Evolutionary conservation across 805 yeast species (phyloP).

Genomic region (Metschnikowia baotianmanensis): DNA sequence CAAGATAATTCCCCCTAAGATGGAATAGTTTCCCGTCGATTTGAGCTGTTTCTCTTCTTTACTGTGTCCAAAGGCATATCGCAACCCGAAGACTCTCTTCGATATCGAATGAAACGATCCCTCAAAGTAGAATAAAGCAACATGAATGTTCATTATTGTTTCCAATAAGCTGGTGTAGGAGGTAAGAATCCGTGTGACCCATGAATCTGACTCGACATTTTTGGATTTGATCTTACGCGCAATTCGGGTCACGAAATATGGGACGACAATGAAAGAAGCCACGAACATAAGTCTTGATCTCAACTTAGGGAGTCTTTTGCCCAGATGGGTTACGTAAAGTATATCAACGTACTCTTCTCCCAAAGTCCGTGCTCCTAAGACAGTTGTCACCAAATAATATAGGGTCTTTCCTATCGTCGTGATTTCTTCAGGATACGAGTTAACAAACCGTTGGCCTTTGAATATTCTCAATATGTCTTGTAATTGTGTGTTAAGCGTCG

Average conservation of each 20-base stretch:
- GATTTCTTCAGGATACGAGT: slow-evolving; percentile 61
- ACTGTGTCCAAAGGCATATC: slow-evolving; percentile 73
- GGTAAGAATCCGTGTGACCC: slow-evolving; percentile 24
- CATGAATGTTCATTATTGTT: slow-evolving; percentile 61
- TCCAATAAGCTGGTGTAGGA: slow-evolving; percentile 50
- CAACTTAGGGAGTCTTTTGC: slow-evolving; percentile 47
- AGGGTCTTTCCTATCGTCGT: slow-evolving; percentile 54
- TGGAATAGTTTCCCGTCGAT: slow-evolving; percentile 63
- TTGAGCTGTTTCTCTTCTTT: slow-evolving; percentile 41
- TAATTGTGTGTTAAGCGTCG: slow-evolving; percentile 51
- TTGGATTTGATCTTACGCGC: slow-evolving; percentile 24
- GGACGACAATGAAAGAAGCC: slow-evolving; percentile 58
- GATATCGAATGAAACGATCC: slow-evolving; percentile 80
- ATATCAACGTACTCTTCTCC: slow-evolving; percentile 95
- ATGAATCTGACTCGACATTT: slow-evolving; percentile 18
- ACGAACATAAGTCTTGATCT: slow-evolving; percentile 56
- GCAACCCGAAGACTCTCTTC: slow-evolving; percentile 73
- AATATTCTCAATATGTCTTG: slow-evolving; percentile 53
- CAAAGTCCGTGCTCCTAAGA: slow-evolving; percentile 72
- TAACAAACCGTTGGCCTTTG: slow-evolving; percentile 63
- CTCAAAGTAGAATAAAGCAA: slow-evolving; percentile 77
- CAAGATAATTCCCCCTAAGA: slow-evolving; percentile 64
- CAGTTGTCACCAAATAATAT: slow-evolving; percentile 74
- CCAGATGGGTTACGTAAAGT: slow-evolving; percentile 55
- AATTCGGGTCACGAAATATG: slow-evolving; percentile 46